Evolutionary conservation across 306 rosid genomes (phyloP).

Genomic region (Dalbergia cultrata): DNA sequence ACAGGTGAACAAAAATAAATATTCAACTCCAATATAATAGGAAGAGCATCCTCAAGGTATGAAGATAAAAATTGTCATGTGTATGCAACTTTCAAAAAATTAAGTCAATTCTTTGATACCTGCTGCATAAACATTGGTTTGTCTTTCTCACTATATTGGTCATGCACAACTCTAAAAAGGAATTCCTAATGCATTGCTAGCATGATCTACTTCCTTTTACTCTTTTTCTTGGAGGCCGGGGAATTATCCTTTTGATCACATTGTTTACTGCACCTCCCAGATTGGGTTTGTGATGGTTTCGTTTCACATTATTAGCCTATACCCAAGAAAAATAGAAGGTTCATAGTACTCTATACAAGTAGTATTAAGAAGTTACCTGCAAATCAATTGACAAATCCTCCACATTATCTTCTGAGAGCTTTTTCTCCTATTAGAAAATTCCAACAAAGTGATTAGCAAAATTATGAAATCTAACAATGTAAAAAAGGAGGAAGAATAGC

Average conservation of each 20-base stretch:
- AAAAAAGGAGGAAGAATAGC: too few relatives aligned
- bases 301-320: conserved; percentile 23
- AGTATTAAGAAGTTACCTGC: conserved; percentile 77
- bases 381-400: conserved; percentile 88
- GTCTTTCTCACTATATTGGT: not conserved
- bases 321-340: conserved; percentile 20
- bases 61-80: conserved; percentile 3
- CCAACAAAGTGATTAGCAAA: too few relatives aligned
- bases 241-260: not conserved
- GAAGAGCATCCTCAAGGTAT: conserved; percentile 30
- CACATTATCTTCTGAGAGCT: too few relatives aligned
- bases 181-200: conserved; percentile 15
- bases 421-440: too few relatives aligned
- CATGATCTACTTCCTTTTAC: not conserved
- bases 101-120: not conserved
- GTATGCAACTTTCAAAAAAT: not conserved
- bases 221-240: not conserved
- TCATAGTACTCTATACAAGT: conserved; percentile 3
- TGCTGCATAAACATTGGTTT: conserved; percentile 32
- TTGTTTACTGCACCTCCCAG: not conserved
- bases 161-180: not conserved
- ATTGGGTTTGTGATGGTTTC: conserved; percentile 13
- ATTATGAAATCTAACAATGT: too few relatives aligned
- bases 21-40: too few relatives aligned
- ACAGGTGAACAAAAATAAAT: too few relatives aligned